Conservation (phyloP, 2,329 filamentous ascomycete species). For the Aspergillus cejpii region DNA sequence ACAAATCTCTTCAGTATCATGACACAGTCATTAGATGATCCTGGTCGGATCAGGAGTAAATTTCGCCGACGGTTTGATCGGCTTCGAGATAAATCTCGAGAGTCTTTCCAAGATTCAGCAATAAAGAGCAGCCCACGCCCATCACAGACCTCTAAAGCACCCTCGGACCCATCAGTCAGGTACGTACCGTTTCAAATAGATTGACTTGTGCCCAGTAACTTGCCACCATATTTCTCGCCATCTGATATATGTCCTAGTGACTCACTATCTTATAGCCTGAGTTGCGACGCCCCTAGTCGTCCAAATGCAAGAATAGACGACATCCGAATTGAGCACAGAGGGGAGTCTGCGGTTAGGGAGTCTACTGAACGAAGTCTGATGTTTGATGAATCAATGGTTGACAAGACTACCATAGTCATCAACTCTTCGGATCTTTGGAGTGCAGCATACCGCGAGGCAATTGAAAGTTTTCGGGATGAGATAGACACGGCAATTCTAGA, state of each 20-base stretch:
- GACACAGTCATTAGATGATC: neutral
- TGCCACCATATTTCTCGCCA: neutral
- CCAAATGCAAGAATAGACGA: neutral
- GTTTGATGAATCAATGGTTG: neutral
- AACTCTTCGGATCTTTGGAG: constrained; percentile 22
- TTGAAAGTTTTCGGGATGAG: constrained; percentile 21
- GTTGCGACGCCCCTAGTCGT: neutral
- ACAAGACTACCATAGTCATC: constrained; percentile 5
- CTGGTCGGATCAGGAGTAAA: neutral
- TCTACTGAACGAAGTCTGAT: neutral
- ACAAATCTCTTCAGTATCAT: neutral
- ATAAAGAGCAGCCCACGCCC: neutral
- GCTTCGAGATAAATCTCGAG: constrained; percentile 1
- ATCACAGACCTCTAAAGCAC: neutral
- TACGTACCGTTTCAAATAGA: constrained; percentile 3
- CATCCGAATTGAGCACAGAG: neutral
- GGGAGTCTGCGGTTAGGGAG: neutral
- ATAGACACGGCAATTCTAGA: constrained; percentile 22
- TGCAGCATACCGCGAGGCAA: constrained; percentile 25
- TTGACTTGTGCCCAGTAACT: constrained; percentile 1
- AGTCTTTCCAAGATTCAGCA: neutral
- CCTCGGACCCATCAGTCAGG: constrained; percentile 2
- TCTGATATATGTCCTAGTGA: neutral
- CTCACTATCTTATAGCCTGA: constrained; percentile 2
- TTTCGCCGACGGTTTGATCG: neutral